Conservation (phyloP, 208 protist species). For the Trypanosoma avium region DNA sequence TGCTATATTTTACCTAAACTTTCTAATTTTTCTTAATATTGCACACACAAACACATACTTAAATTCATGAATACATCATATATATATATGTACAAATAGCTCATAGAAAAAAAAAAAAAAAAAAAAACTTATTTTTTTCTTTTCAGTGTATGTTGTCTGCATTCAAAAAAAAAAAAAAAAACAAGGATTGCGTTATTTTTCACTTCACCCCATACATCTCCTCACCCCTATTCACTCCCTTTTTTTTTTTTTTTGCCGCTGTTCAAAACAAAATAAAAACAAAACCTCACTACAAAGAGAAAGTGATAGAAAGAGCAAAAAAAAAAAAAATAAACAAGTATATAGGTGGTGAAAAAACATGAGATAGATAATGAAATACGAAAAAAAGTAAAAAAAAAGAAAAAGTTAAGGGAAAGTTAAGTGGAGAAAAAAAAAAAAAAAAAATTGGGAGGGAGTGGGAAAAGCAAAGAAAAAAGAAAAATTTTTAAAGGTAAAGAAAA, state of each 20-base stretch:
- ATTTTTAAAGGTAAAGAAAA: neutral
- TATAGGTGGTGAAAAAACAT: too few species aligned
- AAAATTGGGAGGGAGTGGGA: neutral
- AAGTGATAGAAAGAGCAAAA: too few species aligned
- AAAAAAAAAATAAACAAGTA: too few species aligned
- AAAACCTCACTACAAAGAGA: too few species aligned
- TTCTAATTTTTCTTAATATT: neutral
- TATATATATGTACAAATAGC: too few species aligned
- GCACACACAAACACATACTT: neutral
- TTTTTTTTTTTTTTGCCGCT: too few species aligned
- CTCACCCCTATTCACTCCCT: too few species aligned
- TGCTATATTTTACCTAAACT: neutral
- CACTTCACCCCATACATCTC: too few species aligned
- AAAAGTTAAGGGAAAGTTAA: too few species aligned
- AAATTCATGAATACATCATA: too few species aligned
- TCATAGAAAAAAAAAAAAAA: neutral
- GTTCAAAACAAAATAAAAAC: too few species aligned
- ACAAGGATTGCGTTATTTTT: neutral
- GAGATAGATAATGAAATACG: neutral
- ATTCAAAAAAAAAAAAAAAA: conserved; percentile 27
- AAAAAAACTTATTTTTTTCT: neutral
- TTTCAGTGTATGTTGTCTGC: conserved; percentile 1
- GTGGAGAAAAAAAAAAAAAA: neutral
- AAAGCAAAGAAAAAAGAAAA: conserved; percentile 5
- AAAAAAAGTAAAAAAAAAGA: conserved; percentile 1